These are phyloP conservation scores for Chimonanthus salicifolius DNA, from an alignment of 164 flowering plant genomes.

Conservation along the genomic window DNA sequence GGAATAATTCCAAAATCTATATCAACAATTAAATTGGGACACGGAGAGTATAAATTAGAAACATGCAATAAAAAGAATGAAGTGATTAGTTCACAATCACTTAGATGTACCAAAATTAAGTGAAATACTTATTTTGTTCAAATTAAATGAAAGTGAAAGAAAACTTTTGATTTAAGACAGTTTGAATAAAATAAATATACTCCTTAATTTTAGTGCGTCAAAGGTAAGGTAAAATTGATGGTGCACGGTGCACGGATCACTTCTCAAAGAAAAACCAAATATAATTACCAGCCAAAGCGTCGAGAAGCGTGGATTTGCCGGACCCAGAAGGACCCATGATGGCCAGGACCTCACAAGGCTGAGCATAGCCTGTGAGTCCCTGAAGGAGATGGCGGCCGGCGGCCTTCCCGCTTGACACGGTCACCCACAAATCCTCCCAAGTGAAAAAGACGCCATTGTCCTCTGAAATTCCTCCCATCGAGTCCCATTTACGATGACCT, in stretches of 20 bases:
- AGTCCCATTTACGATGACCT: background rate
- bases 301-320: conserved; percentile 72
- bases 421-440: conserved; percentile 60
- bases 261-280: too few species aligned
- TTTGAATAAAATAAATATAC: background rate
- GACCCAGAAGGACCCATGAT: conserved; percentile 76
- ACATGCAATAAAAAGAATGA: too few species aligned
- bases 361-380: conserved; percentile 50
- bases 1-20: too few species aligned
- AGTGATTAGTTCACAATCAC: too few species aligned
- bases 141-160: too few species aligned
- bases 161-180: background rate
- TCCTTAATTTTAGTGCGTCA: background rate
- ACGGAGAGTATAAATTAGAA: too few species aligned
- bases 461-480: background rate
- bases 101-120: too few species aligned
- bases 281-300: conserved; percentile 44
- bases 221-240: too few species aligned
- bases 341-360: conserved; percentile 52
- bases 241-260: too few species aligned
- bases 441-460: conserved; percentile 42
- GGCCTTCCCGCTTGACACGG: conserved; percentile 23
- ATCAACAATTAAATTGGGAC: too few species aligned
- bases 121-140: too few species aligned
- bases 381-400: conserved; percentile 31